Conservation (phyloP, 768 basidiomycete genomes). For the Termitomyces sp. region DNA sequence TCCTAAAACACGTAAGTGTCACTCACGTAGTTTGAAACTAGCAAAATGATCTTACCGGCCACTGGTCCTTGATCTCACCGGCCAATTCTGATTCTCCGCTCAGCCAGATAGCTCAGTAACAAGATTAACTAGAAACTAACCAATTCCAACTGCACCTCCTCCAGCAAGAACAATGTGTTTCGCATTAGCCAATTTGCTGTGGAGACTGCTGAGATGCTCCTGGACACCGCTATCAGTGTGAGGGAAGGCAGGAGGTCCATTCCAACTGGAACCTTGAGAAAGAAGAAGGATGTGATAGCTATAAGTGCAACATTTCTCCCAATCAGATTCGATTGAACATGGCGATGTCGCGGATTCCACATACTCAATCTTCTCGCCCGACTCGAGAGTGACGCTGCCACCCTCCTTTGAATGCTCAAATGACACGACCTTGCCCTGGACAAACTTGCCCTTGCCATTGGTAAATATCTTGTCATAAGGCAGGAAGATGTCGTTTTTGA, state of each 20-base stretch:
- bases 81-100: constrained; percentile 27
- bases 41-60: constrained; percentile 26
- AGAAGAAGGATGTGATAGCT: constrained; percentile 56
- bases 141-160: constrained; percentile 53
- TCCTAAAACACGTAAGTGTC: constrained; percentile 20
- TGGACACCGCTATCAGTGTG: constrained; percentile 22
- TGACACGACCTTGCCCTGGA: constrained; percentile 35
- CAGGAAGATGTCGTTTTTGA: constrained; percentile 42
- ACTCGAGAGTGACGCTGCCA: constrained; percentile 41
- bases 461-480: constrained; percentile 50
- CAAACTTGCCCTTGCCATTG: constrained; percentile 41
- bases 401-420: constrained; percentile 27
- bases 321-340: neutral
- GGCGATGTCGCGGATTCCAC: neutral
- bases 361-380: constrained; percentile 40
- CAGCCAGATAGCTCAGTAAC: neutral
- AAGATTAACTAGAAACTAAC: constrained; percentile 19
- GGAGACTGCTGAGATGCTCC: constrained; percentile 23
- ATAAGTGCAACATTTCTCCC: neutral
- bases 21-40: neutral
- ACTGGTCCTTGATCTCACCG: constrained; percentile 38
- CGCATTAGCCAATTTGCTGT: constrained; percentile 30
- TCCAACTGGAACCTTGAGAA: constrained; percentile 52
- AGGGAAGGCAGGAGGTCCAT: constrained; percentile 44
- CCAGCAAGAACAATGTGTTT: constrained; percentile 48